Evolutionary conservation across 768 basidiomycete genomes (phyloP), one percentile per base, ranked within the genome.

Genomic region (Collybiopsis luxurians): DNA sequence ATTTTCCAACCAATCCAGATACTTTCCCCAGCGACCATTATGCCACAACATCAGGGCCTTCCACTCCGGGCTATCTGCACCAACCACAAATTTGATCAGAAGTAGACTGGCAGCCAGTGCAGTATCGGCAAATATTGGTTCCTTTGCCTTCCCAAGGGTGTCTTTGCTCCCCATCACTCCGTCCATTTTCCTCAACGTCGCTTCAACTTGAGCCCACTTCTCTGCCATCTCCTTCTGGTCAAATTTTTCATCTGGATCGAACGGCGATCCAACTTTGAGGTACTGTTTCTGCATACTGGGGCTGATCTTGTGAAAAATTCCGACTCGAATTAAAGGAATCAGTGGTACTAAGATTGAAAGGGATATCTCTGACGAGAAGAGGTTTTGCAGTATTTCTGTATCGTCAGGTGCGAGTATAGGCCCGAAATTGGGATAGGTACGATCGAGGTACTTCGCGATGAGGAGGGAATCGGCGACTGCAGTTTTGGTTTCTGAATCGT

Each of bases 381-480:
- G 71, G 2, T 58, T 61, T n/a, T 72, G 59, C 26, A 78, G 60
- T 66, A 66, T 51, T 61, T 62, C 0, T 23, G 71, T 70, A n/a
- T 71, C 71, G 6, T 55, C 38, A 0, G 71, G 74, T 47, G 77
- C 50, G 5, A 79, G 12, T 10, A 26, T 64, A 5, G 49, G 54
- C 1, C 71, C 74, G 0, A 70, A 69, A 39, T 68, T 61, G 0
- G 77, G 74, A 65, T 77, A 81, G 1, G 65, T 63, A 2, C 70
- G 65, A 48, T 81, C 80, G 53, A 81, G 68, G 63, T 82, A 79
- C 15, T 70, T 57, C 0, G 72, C 78, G 54, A 81, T 80, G 49
- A 53, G 60, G 27, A 67, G 55, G 0, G 78, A 77, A 15, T 82
- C 75, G 10, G 68, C 54, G 24, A 79, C 43, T 7, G 63, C 47